A percentile compares a stretch with the other conserved stretches of the same genome.
phyloP scores from a whole-genome alignment of 1,139 yeast species.

The Magnusiomyces ingens region DNA sequence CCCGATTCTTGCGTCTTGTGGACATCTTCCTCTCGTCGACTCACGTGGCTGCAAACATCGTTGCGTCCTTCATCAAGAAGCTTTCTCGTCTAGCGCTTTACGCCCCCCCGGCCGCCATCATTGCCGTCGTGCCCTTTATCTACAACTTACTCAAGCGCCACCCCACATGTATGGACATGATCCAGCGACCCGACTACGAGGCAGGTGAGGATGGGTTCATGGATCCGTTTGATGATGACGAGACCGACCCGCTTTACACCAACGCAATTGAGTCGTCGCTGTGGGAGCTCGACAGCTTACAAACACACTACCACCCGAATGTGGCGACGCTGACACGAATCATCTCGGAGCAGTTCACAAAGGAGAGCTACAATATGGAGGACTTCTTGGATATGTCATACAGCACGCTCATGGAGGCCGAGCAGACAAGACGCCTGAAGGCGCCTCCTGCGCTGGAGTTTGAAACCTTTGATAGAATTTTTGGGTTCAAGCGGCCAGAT shows the following conservation, averaged over 20 bases:
- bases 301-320: constrained; percentile 92
- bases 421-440: constrained; percentile 60
- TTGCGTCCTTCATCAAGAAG: constrained; percentile 84
- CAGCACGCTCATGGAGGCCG: constrained; percentile 65
- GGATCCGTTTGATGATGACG: constrained; percentile 65
- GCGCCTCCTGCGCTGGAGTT: constrained; percentile 73
- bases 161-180: constrained; percentile 86
- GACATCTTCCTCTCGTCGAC: constrained; percentile 83
- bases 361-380: constrained; percentile 80
- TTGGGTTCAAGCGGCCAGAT: constrained; percentile 19
- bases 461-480: constrained; percentile 48
- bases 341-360: constrained; percentile 82
- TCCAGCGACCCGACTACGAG: constrained; percentile 48
- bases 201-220: constrained; percentile 28
- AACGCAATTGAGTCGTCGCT: constrained; percentile 77
- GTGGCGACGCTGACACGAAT: constrained; percentile 88
- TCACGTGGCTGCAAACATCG: constrained; percentile 73
- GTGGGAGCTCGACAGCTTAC: constrained; percentile 83
- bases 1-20: constrained; percentile 80
- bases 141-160: constrained; percentile 85
- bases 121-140: constrained; percentile 80
- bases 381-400: constrained; percentile 94
- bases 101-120: constrained; percentile 89
- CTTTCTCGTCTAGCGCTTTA: constrained; percentile 66
- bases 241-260: constrained; percentile 68